Evolutionary conservation across 208 protist species (phyloP).

Genomic region (Borovskyia barvae): DNA sequence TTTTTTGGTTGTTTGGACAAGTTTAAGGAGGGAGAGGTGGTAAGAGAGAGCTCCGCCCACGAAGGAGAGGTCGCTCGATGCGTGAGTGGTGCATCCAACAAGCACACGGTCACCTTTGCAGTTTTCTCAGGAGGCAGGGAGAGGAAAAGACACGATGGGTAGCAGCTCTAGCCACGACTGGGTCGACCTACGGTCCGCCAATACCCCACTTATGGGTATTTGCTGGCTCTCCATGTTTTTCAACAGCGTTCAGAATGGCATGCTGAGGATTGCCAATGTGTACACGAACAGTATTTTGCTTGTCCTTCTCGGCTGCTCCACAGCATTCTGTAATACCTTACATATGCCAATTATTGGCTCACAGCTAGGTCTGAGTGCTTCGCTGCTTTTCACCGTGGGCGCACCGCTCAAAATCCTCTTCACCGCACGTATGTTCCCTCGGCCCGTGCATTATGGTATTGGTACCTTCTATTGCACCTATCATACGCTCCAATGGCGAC

Average conservation of each 20-base stretch:
- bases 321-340: constrained; percentile 28
- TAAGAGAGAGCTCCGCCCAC: no score
- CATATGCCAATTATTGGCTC: constrained; percentile 48
- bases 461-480: constrained; percentile 65
- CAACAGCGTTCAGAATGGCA: constrained; percentile 69
- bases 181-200: constrained; percentile 42
- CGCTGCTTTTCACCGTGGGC: constrained; percentile 52
- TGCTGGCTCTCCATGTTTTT: constrained; percentile 57
- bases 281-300: constrained; percentile 62
- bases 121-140: no score
- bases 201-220: constrained; percentile 68
- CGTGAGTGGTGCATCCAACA: no score
- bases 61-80: no score
- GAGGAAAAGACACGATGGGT: constrained; percentile 44
- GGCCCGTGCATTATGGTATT: constrained; percentile 58
- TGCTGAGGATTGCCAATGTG: constrained; percentile 52
- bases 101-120: no score
- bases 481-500: constrained; percentile 47
- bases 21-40: no score
- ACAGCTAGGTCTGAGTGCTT: constrained; percentile 47
- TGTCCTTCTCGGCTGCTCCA: constrained; percentile 50
- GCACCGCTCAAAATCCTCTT: constrained; percentile 53
- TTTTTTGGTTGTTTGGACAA: no score
- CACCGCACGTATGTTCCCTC: constrained; percentile 64
- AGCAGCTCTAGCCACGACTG: constrained; percentile 39